Evolutionary conservation across 2,329 filamentous ascomycete species (phyloP).

Genomic region (Penicillium sclerotiorum): DNA sequence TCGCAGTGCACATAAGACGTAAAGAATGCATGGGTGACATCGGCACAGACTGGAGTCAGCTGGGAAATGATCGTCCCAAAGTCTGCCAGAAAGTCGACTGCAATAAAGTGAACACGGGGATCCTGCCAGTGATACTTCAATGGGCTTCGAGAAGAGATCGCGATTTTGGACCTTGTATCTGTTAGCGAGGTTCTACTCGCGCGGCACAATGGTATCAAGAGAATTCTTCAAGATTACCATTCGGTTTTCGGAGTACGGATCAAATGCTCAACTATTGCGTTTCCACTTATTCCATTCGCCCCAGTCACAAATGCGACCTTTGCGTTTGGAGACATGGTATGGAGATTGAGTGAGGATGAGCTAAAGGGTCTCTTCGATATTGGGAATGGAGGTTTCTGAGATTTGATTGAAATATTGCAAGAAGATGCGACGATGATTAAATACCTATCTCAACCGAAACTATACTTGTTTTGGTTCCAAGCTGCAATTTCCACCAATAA

Average conservation of each 20-base stretch:
- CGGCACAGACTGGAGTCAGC: conserved; percentile 23
- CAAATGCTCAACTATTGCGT: conserved; percentile 38
- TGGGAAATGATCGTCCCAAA: conserved; percentile 19
- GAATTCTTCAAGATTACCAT: conserved; percentile 15
- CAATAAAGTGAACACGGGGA: conserved; percentile 34
- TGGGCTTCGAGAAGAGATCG: conserved; percentile 32
- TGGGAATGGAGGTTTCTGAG: no score
- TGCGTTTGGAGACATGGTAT: no score
- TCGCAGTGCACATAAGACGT: conserved; percentile 38
- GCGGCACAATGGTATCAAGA: neutral
- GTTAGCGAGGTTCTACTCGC: neutral
- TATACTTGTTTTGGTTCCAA: no score
- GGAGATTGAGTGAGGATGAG: no score
- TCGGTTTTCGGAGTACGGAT: conserved; percentile 27
- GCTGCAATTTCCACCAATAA: no score
- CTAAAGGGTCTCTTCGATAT: no score
- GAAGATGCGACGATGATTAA: no score
- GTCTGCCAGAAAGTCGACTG: conserved; percentile 32
- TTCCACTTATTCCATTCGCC: conserved; percentile 39
- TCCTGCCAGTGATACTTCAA: conserved; percentile 26
- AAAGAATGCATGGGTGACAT: conserved; percentile 40
- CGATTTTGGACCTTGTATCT: conserved; percentile 26
- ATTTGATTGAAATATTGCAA: no score
- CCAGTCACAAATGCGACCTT: conserved; percentile 40
- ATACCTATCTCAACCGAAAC: no score